phyloP scores from a whole-genome alignment of 2,329 filamentous ascomycete species.

The Trichoderma sp. region DNA sequence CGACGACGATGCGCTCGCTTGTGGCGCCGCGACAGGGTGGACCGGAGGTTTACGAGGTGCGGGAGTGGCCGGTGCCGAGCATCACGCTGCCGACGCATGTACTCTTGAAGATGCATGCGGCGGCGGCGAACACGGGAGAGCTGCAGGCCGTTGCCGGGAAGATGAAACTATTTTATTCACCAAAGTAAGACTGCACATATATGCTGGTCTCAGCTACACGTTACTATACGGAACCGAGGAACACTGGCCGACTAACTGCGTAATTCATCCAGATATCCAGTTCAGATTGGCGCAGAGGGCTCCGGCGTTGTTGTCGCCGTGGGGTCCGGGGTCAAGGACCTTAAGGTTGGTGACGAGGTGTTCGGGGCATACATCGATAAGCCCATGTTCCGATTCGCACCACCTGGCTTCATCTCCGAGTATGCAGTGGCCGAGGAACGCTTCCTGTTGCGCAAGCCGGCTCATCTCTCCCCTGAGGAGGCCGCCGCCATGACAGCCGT shows the following conservation, averaged over 20 bases:
- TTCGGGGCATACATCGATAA: conserved; percentile 39
- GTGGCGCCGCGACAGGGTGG: conserved; percentile 39
- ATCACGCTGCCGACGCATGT: conserved; percentile 44
- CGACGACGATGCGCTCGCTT: conserved; percentile 44
- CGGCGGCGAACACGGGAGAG: conserved; percentile 36
- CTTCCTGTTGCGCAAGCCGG: conserved; percentile 35
- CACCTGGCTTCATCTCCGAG: conserved; percentile 39
- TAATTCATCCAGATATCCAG: conserved; percentile 24
- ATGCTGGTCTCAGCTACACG: background rate
- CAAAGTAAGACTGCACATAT: background rate
- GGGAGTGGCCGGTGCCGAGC: conserved; percentile 42
- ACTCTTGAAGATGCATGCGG: conserved; percentile 41
- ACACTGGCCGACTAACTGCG: conserved; percentile 14
- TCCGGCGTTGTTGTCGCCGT: conserved; percentile 34
- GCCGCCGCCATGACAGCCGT: conserved; percentile 37
- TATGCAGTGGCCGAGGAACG: conserved; percentile 38
- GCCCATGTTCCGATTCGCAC: conserved; percentile 32
- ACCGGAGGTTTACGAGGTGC: conserved; percentile 40
- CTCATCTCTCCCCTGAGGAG: conserved; percentile 34
- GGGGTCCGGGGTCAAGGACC: conserved; percentile 28
- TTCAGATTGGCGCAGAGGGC: conserved; percentile 31
- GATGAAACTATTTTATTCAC: background rate
- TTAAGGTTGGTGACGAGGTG: conserved; percentile 38
- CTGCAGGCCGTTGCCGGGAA: conserved; percentile 25
- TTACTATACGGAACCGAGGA: background rate